Percentiles rank a stretch among this genome's conserved stretches.
phyloP scores from a whole-genome alignment of 129 eudicot genomes.

The Deinandra increscens region DNA sequence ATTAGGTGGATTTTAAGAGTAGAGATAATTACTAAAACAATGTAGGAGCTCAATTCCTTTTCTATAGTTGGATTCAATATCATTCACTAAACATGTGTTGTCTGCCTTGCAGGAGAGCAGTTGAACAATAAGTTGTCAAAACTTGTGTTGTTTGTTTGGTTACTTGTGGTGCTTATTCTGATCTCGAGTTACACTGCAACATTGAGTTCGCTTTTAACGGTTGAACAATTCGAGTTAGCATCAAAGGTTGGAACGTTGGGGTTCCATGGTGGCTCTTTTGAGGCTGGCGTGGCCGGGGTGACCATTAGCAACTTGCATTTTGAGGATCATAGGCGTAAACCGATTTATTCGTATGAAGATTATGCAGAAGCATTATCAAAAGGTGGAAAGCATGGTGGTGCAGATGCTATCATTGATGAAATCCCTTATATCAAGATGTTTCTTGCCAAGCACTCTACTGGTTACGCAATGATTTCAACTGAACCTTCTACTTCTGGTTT shows the following conservation, averaged over 20 bases:
- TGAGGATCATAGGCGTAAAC: conserved; percentile 17
- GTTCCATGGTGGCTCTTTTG: conserved; percentile 35
- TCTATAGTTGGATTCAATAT: too few relatives aligned
- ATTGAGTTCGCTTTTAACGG: conserved; percentile 42
- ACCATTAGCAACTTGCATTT: conserved; percentile 25
- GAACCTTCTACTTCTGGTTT: conserved; percentile 34
- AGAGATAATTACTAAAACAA: too few relatives aligned
- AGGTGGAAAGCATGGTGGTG: conserved; percentile 44
- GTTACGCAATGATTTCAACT: conserved; percentile 36
- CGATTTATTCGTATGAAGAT: conserved; percentile 18
- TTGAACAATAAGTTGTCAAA: conserved; percentile 35
- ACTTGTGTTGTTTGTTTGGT: conserved; percentile 40
- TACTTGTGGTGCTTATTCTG: conserved; percentile 38
- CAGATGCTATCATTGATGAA: conserved; percentile 42
- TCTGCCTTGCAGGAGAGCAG: conserved; percentile 32
- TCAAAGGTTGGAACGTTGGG: conserved; percentile 36
- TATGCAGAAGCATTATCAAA: conserved; percentile 36
- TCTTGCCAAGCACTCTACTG: conserved; percentile 31
- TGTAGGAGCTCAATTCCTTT: too few relatives aligned
- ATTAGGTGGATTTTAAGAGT: too few relatives aligned
- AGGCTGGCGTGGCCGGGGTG: conserved; percentile 3
- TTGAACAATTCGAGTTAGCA: conserved; percentile 33
- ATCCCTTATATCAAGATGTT: conserved; percentile 47
- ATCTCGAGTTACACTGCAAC: conserved; percentile 50
- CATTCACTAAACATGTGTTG: too few relatives aligned